Evolutionary conservation across 176 grass and related monocot species (phyloP).

Genomic region (Oryza meyeriana): DNA sequence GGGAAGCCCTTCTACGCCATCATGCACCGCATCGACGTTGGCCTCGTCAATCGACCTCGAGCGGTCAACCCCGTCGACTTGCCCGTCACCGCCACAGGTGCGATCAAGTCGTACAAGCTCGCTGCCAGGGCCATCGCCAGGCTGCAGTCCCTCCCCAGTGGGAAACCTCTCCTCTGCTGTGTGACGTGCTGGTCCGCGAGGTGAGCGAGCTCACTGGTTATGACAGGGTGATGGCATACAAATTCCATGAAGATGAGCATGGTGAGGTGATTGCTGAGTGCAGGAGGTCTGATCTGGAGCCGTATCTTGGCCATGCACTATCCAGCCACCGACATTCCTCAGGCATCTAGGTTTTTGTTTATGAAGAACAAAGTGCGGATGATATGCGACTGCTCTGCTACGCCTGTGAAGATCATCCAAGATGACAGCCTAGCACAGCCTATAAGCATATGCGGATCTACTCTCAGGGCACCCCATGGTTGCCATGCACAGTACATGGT

Average conservation of each 20-base stretch:
- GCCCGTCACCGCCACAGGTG: conserved; percentile 69
- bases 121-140: conserved; percentile 91
- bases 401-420: conserved; percentile 72
- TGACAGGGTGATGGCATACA: conserved; percentile 95
- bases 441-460: conserved; percentile 74
- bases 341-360: conserved; percentile 87
- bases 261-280: conserved; percentile 93
- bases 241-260: conserved; percentile 96
- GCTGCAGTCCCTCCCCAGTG: conserved; percentile 79
- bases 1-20: conserved; percentile 98
- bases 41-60: conserved; percentile 88
- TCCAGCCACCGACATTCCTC: conserved; percentile 92
- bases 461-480: conserved; percentile 81
- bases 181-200: conserved; percentile 87
- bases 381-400: conserved; percentile 74
- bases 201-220: conserved; percentile 86
- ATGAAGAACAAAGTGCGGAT: conserved; percentile 98
- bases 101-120: conserved; percentile 89
- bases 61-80: conserved; percentile 81
- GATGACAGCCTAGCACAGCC: conserved; percentile 61
- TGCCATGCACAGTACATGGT: conserved; percentile 98
- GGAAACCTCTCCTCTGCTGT: conserved; percentile 91
- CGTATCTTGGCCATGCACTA: conserved; percentile 93
- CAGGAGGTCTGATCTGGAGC: conserved; percentile 79
- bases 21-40: conserved; percentile 73